Percentiles rank a stretch among this genome's conserved stretches.
Evolutionary conservation across 2,329 filamentous ascomycete species (phyloP).

Genomic region (Fusarium sp.): DNA sequence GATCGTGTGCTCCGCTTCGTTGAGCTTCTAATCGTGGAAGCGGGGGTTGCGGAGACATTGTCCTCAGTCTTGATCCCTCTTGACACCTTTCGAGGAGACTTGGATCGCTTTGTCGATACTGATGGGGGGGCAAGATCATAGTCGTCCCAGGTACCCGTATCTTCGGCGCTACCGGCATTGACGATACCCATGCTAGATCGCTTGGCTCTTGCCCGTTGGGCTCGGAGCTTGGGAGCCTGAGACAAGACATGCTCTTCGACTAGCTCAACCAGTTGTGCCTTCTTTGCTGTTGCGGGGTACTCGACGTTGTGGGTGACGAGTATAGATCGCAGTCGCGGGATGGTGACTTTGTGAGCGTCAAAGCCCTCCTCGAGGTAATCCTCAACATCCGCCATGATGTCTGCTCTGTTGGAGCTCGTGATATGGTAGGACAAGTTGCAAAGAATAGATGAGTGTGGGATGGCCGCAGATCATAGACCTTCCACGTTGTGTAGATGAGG

Average conservation of each 20-base stretch:
- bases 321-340: constrained; percentile 88
- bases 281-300: constrained; percentile 91
- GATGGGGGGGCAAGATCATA: constrained; percentile 62
- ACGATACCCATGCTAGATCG: constrained; percentile 87
- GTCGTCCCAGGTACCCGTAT: constrained; percentile 67
- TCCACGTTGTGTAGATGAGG: constrained; percentile 11
- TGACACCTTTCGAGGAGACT: constrained; percentile 63
- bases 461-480: constrained; percentile 30
- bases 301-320: constrained; percentile 86
- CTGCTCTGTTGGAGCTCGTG: constrained; percentile 14
- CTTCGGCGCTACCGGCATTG: constrained; percentile 71
- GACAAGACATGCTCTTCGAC: constrained; percentile 82
- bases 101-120: constrained; percentile 59
- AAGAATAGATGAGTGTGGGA: constrained; percentile 25
- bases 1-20: constrained; percentile 64
- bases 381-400: constrained; percentile 70
- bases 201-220: constrained; percentile 78
- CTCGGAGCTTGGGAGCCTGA: constrained; percentile 77
- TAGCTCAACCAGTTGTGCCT: constrained; percentile 82
- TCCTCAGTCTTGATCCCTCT: constrained; percentile 62
- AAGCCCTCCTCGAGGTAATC: constrained; percentile 90
- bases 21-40: constrained; percentile 54
- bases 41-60: constrained; percentile 51
- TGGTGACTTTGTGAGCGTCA: constrained; percentile 81
- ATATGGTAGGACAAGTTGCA: constrained; percentile 12